phyloP scores from a whole-genome alignment of 2,329 filamentous ascomycete genomes.

The Aaosphaeria arxii region DNA sequence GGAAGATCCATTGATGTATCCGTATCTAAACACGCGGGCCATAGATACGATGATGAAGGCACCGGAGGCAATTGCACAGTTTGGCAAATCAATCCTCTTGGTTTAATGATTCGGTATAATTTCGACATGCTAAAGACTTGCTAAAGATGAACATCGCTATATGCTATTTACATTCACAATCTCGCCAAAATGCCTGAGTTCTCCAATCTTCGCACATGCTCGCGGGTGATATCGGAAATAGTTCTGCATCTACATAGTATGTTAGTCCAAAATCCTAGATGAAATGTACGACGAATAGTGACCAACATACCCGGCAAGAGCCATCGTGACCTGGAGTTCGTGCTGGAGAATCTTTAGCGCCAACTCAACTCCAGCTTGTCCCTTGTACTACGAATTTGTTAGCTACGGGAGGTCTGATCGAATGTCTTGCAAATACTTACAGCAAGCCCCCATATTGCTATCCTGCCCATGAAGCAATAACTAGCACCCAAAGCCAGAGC shows the following conservation, averaged over 20 bases:
- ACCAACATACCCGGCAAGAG: constrained; percentile 28
- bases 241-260: constrained; percentile 3
- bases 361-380: constrained; percentile 9
- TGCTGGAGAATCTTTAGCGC: constrained; percentile 18
- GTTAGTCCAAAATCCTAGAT: not conserved
- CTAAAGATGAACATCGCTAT: too few relatives aligned
- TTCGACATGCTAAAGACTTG: too few relatives aligned
- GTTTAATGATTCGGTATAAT: too few relatives aligned
- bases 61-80: not conserved
- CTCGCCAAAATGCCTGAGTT: constrained; percentile 1
- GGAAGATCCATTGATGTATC: too few relatives aligned
- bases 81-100: too few relatives aligned
- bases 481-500: constrained; percentile 13
- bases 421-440: not conserved
- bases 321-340: constrained; percentile 40
- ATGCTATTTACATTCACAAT: not conserved
- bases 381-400: constrained; percentile 3
- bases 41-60: too few relatives aligned
- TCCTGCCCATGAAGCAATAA: constrained; percentile 11
- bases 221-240: constrained; percentile 2
- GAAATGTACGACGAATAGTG: too few relatives aligned
- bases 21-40: not conserved
- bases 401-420: not conserved
- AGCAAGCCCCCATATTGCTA: constrained; percentile 7
- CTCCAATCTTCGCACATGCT: constrained; percentile 5